Evolutionary conservation across 768 basidiomycete species (phyloP).

Genomic region (Amyloporia xantha): DNA sequence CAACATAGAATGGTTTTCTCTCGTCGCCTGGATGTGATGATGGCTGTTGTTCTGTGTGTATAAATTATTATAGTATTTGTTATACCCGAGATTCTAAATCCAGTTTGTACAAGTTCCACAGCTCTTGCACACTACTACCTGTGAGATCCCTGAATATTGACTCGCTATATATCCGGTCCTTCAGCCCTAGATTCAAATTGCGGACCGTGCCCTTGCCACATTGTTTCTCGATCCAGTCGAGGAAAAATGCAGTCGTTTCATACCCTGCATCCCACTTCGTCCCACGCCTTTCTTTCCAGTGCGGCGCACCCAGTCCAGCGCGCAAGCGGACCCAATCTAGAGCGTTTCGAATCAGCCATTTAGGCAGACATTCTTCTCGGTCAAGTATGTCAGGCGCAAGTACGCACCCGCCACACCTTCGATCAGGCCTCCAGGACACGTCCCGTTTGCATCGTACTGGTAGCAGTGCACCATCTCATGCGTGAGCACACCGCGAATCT

Average conservation of each 20-base stretch:
- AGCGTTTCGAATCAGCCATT: no score
- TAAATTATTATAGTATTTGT: neutral
- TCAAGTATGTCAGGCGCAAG: no score
- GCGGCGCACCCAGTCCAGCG: slow-evolving; percentile 54
- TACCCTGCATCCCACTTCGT: slow-evolving; percentile 74
- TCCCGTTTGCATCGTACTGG: slow-evolving; percentile 57
- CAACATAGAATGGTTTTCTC: neutral
- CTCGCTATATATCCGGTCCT: slow-evolving; percentile 42
- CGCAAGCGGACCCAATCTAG: slow-evolving; percentile 68
- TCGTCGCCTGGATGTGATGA: neutral
- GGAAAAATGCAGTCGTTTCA: slow-evolving; percentile 66
- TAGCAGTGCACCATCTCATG: slow-evolving; percentile 80
- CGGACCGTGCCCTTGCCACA: slow-evolving; percentile 49
- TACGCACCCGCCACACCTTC: slow-evolving; percentile 74
- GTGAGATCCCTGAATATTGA: slow-evolving; percentile 46
- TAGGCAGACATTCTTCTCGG: neutral
- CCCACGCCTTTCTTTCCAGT: slow-evolving; percentile 49
- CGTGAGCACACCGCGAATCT: slow-evolving; percentile 63
- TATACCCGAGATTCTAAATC: neutral
- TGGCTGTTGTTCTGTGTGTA: neutral
- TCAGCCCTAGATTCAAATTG: slow-evolving; percentile 51
- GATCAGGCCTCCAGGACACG: slow-evolving; percentile 63
- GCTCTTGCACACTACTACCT: slow-evolving; percentile 42
- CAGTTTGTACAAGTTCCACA: slow-evolving; percentile 53
- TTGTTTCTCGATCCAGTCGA: slow-evolving; percentile 56